Conservation (phyloP, 140 eudicot species). For the Cichorium intybus region DNA sequence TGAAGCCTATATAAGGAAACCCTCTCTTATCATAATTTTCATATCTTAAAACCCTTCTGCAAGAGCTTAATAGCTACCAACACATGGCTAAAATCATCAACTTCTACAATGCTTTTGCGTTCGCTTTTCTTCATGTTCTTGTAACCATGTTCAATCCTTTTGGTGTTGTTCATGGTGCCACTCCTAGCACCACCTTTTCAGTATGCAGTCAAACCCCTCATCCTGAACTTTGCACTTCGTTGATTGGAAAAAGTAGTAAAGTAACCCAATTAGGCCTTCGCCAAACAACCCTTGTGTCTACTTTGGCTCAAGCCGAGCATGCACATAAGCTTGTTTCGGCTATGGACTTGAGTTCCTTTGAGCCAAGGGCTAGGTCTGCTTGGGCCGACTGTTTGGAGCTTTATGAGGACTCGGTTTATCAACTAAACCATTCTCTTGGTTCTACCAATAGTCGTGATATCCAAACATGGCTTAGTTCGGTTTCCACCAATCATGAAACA, state of each 20-base stretch:
- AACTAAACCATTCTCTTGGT: conserved; percentile 48
- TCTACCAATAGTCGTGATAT: conserved; percentile 36
- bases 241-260: conserved; percentile 28
- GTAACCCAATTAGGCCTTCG: conserved; percentile 38
- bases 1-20: conserved; percentile 43
- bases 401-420: conserved; percentile 56
- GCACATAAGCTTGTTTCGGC: conserved; percentile 47
- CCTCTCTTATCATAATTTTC: not conserved
- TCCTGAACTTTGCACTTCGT: conserved; percentile 61
- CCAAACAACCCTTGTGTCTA: conserved; percentile 40
- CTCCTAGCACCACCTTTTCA: conserved; percentile 33
- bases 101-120: conserved; percentile 11
- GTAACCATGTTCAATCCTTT: conserved; percentile 25
- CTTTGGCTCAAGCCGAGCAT: conserved; percentile 51
- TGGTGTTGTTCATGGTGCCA: conserved; percentile 40
- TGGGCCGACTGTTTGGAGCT: conserved; percentile 87
- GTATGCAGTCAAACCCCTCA: conserved; percentile 64
- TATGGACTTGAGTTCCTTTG: conserved; percentile 57
- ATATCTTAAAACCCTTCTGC: conserved; percentile 7
- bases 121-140: conserved; percentile 31
- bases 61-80: conserved; percentile 17
- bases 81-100: conserved; percentile 26
- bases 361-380: conserved; percentile 48
- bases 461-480: conserved; percentile 85
- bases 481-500: conserved; percentile 61